Percentiles rank a stretch among this genome's conserved stretches.
Evolutionary conservation across 495 filamentous ascomycete genomes (phyloP).

Genomic region (Niebla homalea): DNA sequence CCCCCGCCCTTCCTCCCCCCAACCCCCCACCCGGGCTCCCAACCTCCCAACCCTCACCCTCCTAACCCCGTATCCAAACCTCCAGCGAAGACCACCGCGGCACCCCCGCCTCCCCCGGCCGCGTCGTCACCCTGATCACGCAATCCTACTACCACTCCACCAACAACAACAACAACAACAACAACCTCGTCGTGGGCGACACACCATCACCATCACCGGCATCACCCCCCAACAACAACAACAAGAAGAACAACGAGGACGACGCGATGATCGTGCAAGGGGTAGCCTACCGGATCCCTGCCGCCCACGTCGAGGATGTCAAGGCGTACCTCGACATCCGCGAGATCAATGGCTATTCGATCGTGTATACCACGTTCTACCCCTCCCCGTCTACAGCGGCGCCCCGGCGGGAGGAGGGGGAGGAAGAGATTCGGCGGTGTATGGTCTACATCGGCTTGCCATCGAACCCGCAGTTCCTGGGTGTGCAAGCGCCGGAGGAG

Average conservation of each 20-base stretch:
- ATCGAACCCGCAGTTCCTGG: slow-evolving; percentile 84
- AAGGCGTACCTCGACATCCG: slow-evolving; percentile 86
- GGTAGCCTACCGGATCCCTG: slow-evolving; percentile 77
- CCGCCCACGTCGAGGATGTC: slow-evolving; percentile 62
- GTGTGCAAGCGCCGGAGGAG: slow-evolving; percentile 61
- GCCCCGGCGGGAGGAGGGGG: not conserved
- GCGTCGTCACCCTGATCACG: slow-evolving; percentile 87
- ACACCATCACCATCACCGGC: too few relatives aligned
- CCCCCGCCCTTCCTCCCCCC: not conserved
- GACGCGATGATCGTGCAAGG: slow-evolving; percentile 44
- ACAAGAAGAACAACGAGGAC: not conserved
- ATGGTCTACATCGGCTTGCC: slow-evolving; percentile 95
- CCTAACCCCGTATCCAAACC: not conserved
- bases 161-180: slow-evolving; percentile 52
- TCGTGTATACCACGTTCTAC: slow-evolving; percentile 69
- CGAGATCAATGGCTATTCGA: slow-evolving; percentile 92
- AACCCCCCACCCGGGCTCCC: not conserved
- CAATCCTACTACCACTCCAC: slow-evolving; percentile 67
- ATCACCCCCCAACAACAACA: slow-evolving; percentile 3
- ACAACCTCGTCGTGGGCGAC: too few relatives aligned
- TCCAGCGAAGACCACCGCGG: slow-evolving; percentile 84
- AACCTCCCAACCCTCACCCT: not conserved
- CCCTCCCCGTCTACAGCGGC: not conserved
- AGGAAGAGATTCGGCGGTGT: slow-evolving; percentile 30
- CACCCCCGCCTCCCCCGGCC: slow-evolving; percentile 71